These are phyloP conservation scores for Nissolia schottii DNA, from an alignment of 306 rosid species.

Conservation along the genomic window DNA sequence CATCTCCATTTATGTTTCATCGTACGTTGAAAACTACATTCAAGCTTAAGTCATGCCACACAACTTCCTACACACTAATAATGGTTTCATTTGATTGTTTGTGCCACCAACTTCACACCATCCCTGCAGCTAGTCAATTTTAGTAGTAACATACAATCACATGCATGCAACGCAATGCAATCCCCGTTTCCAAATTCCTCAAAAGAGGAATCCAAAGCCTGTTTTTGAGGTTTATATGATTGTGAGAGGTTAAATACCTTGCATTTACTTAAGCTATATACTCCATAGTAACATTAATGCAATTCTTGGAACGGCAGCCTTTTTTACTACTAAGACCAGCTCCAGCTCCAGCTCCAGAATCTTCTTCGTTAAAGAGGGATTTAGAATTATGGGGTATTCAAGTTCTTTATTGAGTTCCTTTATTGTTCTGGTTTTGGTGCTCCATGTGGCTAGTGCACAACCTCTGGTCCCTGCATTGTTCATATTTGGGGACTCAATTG, in stretches of 20 bases:
- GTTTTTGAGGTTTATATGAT: neutral
- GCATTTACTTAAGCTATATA: neutral
- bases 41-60: neutral
- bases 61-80: too few species aligned
- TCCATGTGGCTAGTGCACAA: constrained; percentile 41
- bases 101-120: neutral
- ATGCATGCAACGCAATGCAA: constrained; percentile 10
- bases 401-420: constrained; percentile 20
- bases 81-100: neutral
- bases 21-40: neutral
- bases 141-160: neutral
- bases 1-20: neutral
- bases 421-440: constrained; percentile 22
- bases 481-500: constrained; percentile 68
- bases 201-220: neutral
- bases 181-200: neutral
- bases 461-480: constrained; percentile 67
- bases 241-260: neutral
- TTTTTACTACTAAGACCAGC: neutral
- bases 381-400: constrained; percentile 26
- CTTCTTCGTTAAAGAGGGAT: neutral
- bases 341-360: neutral
- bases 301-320: constrained; percentile 27
- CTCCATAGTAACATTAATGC: neutral
- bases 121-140: neutral